These are phyloP conservation scores for Aphanomyces astaci DNA, from an alignment of 352 stramenopile genomes.

Conservation along the genomic window DNA sequence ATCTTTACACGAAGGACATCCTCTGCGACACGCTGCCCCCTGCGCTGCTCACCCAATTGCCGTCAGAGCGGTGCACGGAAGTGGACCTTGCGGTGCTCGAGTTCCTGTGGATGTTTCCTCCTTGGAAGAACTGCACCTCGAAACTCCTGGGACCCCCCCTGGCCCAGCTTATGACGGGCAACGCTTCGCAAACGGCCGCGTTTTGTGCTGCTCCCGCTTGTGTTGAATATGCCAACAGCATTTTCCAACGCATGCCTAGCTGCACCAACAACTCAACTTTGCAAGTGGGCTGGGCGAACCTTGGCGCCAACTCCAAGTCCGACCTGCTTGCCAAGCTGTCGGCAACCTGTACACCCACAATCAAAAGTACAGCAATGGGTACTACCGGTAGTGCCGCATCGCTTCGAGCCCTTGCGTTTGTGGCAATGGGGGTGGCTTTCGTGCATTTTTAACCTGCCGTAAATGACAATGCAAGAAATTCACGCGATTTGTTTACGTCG, in stretches of 20 bases:
- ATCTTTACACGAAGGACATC: neutral
- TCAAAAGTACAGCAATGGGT: neutral
- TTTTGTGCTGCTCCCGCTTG: neutral
- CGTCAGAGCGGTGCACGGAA: neutral
- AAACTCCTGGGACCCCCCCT: neutral
- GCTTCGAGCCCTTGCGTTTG: neutral
- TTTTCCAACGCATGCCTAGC: neutral
- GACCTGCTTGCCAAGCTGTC: neutral
- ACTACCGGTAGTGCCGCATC: neutral
- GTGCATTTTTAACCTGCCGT: neutral
- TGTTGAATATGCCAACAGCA: neutral
- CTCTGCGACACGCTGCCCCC: neutral
- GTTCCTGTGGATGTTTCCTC: neutral
- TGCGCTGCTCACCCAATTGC: neutral
- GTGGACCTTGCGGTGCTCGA: conserved; percentile 1
- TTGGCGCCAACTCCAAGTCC: neutral
- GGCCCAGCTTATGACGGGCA: neutral
- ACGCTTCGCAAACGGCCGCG: neutral
- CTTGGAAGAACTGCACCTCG: neutral
- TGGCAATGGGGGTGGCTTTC: neutral
- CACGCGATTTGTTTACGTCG: too few relatives aligned
- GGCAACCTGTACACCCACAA: neutral
- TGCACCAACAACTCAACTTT: neutral
- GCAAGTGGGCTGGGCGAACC: neutral
- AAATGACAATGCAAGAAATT: too few relatives aligned